These are phyloP conservation scores for Phalaenopsis hybrid DNA, from an alignment of 116 monocot species.

Conservation along the genomic window DNA sequence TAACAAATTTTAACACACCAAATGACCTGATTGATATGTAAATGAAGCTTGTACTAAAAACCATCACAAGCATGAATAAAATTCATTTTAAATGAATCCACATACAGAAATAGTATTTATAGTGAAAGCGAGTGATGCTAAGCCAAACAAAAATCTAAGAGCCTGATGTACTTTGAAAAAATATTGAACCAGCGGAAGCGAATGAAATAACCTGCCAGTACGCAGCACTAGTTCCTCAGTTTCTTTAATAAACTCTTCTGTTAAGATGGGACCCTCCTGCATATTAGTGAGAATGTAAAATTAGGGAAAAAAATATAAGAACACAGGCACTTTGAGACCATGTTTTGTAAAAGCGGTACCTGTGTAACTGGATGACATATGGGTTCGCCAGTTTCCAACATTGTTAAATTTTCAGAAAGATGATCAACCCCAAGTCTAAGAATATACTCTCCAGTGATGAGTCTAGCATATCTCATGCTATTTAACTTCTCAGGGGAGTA, in stretches of 20 bases:
- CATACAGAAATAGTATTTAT: no score
- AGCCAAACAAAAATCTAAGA: background rate
- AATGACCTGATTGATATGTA: no score
- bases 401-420: constrained; percentile 55
- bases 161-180: background rate
- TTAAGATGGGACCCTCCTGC: constrained; percentile 82
- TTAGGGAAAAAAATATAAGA: background rate
- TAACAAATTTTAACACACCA: no score
- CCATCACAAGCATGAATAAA: no score
- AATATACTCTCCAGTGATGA: constrained; percentile 43
- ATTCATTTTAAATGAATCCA: no score
- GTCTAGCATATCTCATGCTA: constrained; percentile 43
- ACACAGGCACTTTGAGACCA: background rate
- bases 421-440: constrained; percentile 73
- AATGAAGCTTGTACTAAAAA: no score
- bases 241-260: constrained; percentile 85
- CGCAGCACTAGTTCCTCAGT: constrained; percentile 75
- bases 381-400: constrained; percentile 88
- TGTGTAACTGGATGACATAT: constrained; percentile 72
- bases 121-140: background rate
- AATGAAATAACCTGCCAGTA: constrained; percentile 62
- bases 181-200: background rate
- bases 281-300: constrained; percentile 11
- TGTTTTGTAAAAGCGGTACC: constrained; percentile 20
- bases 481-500: constrained; percentile 10